Evolutionary conservation across 371 early-diverging fungal species (phyloP), one percentile per base, ranked within the genome.

Genomic region (Paraphysoderma sedebokerense): DNA sequence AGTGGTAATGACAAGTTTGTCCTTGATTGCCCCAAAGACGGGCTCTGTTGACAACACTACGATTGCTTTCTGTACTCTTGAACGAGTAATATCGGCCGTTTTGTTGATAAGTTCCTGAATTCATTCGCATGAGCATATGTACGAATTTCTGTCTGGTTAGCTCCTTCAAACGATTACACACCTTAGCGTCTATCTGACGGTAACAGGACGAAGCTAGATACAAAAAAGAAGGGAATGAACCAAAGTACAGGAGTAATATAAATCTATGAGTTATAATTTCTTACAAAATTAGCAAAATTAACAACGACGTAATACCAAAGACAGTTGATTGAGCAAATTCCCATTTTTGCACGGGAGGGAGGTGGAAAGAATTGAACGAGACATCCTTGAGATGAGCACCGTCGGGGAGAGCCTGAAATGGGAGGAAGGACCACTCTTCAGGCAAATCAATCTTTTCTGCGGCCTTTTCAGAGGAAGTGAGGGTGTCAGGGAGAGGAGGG

Each of bases 1-100:
- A 7, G 85, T 85, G 28, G 81, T 81, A 12, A 82, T 68, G 0
- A 80, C 80, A 24, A 87, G 55, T 53, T 81, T 80, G 9, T 12
- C 9, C 1, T 13, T n/a, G 5, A 42, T n/a, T 17, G 26, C 42
- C n/a, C 42, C 42, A 2, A 12, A 27, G 3, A 28, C 11, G 2
- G 42, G 42, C 28, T 26, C 42, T 28, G 11, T 22, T 22, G 42
- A 26, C 2, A 42, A 31, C 5, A 42, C 42, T 9, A 42, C 42
- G 11, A 42, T 22, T 5, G 42, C 24, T 22, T 42, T 42, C 13
- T 42, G 42, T 20, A 42, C 42, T 32, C 28, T 42, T 5, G n/a
- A 17, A 2, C 42, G 42, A n/a, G 42, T 26, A 13, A 42, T 28
- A 4, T 42, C 42, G 28, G 42, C 19, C 26, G 42, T 22, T 11